Base-by-base conservation (phyloP, 1,284 basidiomycete species). In the Ceratobasidium sp. region DNA sequence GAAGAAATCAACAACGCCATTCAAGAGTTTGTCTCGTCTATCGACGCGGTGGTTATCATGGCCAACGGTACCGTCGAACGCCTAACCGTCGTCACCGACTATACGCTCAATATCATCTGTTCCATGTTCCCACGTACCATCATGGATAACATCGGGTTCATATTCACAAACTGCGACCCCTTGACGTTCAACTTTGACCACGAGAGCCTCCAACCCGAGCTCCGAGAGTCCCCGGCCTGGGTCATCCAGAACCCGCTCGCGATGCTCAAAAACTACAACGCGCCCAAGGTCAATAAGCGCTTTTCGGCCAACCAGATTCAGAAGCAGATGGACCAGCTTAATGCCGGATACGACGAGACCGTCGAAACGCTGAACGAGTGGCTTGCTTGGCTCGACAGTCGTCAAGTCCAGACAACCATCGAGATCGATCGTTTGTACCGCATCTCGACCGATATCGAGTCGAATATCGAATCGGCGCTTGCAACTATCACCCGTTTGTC, bases 101-200 rank as follows among this genome's bases (percentile, higher is more conserved):
- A 74, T 30, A 65, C 71, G 10, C 59, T 70, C 16, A 44, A 20
- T 12, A 80, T 80, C 3, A 80, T 84, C 33, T 78, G 82, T 4
- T 52, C 81, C 30, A 83, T 84, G 54, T 83, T 84, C 68, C 83
- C 83, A 30, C 65, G 74, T 16, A 79, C 80, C 12, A 79, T 84
- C 54, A 77, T 78, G 30, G 64, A 81, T 55, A 84, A 83, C 67
- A 84, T 84, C 60, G 82, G 78, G 12, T 79, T 84, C 59, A 57
- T 84, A 23, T 83, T 84, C 71, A 84, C 83, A 50, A 82, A 81
- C 64, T 67, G 81, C n/a, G 80, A 74, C 41, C 77, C 76, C 8
- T 57, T 81, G 10, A 66, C 75, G 16, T 81, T 76, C 65, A 84
- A 84, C 74, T 84, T 84, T 79, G 57, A 79, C 57, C 30, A 79